Percentiles rank a stretch among this genome's conserved stretches.
Evolutionary conservation across 345 rosid species (phyloP).

Genomic region (Salix arbutifolia): DNA sequence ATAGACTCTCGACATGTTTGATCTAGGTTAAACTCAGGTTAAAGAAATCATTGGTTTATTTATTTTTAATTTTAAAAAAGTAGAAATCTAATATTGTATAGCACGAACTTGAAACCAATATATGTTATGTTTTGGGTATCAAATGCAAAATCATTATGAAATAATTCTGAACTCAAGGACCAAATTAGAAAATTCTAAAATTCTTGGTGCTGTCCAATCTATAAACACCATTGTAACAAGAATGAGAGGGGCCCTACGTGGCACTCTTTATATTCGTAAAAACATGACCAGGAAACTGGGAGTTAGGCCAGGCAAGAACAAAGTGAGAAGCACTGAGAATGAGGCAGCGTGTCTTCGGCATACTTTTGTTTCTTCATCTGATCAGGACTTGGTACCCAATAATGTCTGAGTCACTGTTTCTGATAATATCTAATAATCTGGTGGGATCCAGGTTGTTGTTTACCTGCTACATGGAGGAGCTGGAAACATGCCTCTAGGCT

Average conservation of each 20-base stretch:
- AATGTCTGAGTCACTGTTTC: background rate
- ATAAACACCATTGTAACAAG: too few species aligned
- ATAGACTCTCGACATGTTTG: too few species aligned
- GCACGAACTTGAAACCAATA: too few species aligned
- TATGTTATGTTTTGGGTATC: too few species aligned
- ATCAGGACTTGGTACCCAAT: background rate
- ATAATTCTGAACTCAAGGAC: background rate
- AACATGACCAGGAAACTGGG: background rate
- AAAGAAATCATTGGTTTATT: too few species aligned
- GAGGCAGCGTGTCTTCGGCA: background rate
- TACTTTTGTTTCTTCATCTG: background rate
- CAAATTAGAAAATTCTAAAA: background rate
- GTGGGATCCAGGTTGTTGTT: conserved; percentile 3
- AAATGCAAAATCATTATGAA: background rate
- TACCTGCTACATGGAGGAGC: background rate
- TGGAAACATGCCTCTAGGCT: background rate
- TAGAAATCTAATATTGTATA: too few species aligned
- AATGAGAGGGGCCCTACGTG: background rate
- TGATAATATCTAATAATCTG: background rate
- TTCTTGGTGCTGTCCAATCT: background rate
- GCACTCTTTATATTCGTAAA: background rate
- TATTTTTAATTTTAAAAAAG: too few species aligned
- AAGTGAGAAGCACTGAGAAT: background rate
- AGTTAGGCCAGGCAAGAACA: background rate
- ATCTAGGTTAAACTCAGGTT: too few species aligned